Base-by-base conservation (phyloP, 148 eudicot genomes). In the Cornus controversa region DNA sequence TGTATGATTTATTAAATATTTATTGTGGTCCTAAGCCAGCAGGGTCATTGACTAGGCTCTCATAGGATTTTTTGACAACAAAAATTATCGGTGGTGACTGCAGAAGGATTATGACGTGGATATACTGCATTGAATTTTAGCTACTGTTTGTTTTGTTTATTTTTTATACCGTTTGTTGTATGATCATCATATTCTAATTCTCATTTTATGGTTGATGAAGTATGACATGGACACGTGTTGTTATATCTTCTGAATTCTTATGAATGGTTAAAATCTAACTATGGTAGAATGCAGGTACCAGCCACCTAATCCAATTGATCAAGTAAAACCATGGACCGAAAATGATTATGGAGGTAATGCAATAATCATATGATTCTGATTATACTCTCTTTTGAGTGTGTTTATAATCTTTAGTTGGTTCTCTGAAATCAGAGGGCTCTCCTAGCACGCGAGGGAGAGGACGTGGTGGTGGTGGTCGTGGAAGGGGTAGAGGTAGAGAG, bases 241-340 rank as follows among this genome's bases (percentile, higher is more conserved):
- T 42, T 42, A 7, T 42, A 42, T 10, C 50, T 4, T 54, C 14
- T 6, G 18, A 1, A 15, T 54, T 54, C 9, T 1, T 15, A 13
- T 11, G 18, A 28, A 13, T 18, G 28, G 31, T 66, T 20, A 22
- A 29, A 27, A 29, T 63, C 15, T 58, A 28, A 63, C 28, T 14
- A 50, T 57, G 26, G 27, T 24, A 23, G 11, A 72, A 80, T 24
- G 69, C 64, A 80, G 82, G 82, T 74, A 80, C 47, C 82, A 80
- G 66, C 82, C 82, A 18, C 82, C 82, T 69, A 80, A 69, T 60
- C 82, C 78, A 10, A 47, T 25, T 69, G 78, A 80, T 80, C 82
- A 74, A 69, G 82, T 80, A n/a, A 75, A 69, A 69, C 70, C 74
- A 68, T 80, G 78, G 82, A 80, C 69, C 66, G 78, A 75, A 10